A percentile compares a stretch with the other conserved stretches of the same genome.
phyloP scores from a whole-genome alignment of 352 stramenopile species.

The Blastocystis sp. region DNA sequence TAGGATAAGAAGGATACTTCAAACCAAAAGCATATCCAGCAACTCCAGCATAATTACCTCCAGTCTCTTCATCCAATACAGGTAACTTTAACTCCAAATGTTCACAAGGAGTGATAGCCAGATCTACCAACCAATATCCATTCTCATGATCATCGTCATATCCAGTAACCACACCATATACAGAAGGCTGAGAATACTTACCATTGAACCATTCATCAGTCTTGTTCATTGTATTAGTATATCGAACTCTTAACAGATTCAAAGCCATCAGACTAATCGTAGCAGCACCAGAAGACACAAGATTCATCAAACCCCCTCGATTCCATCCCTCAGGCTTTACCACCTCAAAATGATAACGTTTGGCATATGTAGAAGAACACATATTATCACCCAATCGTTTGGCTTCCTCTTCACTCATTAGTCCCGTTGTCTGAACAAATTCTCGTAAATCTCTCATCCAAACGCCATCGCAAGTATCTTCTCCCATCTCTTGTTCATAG shows the following conservation, averaged over 20 bases:
- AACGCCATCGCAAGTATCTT: background rate
- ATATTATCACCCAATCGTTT: background rate
- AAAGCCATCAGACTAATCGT: background rate
- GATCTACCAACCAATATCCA: background rate
- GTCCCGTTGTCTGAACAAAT: no score
- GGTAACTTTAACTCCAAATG: background rate
- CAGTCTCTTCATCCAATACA: background rate
- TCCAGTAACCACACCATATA: background rate
- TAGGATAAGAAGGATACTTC: background rate
- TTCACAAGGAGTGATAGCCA: background rate
- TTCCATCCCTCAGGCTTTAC: no score
- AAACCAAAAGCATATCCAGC: constrained; percentile 15
- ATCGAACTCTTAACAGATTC: background rate
- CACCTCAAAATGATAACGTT: background rate
- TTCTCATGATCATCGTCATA: background rate
- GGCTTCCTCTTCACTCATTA: no score
- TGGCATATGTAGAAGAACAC: background rate
- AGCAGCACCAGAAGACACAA: background rate
- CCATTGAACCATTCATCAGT: background rate
- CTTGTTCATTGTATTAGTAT: background rate
- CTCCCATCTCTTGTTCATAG: background rate
- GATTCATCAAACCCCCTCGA: background rate
- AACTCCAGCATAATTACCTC: background rate
- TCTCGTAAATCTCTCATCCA: no score
- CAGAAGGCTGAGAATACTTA: background rate